These are phyloP conservation scores for Metschnikowia drakensbergensis DNA, from an alignment of 805 yeast genomes.

Conservation along the genomic window DNA sequence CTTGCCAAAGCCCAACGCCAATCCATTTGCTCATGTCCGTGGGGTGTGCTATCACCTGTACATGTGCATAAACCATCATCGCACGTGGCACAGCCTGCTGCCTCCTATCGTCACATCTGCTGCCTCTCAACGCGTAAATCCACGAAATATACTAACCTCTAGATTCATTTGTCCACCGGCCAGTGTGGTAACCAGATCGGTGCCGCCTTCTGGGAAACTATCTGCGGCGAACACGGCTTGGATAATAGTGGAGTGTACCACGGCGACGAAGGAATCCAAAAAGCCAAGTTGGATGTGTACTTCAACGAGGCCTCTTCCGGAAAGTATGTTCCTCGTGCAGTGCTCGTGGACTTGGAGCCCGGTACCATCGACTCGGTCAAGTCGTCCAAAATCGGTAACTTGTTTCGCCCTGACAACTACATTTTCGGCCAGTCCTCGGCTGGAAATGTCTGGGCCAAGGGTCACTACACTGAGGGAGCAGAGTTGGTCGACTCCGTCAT, in stretches of 20 bases:
- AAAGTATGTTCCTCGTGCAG: conserved; percentile 91
- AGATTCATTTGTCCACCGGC: conserved; percentile 95
- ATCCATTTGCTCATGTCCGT: too few relatives aligned
- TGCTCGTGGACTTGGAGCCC: conserved; percentile 89
- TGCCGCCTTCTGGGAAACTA: conserved; percentile 92
- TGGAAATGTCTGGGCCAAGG: conserved; percentile 96
- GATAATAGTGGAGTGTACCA: conserved; percentile 72
- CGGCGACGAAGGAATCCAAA: conserved; percentile 41
- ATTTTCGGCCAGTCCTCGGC: conserved; percentile 90
- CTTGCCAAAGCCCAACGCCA: too few relatives aligned
- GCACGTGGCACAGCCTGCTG: too few relatives aligned
- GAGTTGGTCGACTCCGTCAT: conserved; percentile 86
- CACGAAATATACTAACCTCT: conserved; percentile 16
- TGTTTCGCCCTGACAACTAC: conserved; percentile 89
- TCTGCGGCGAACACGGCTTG: conserved; percentile 83
- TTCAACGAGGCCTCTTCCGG: conserved; percentile 84
- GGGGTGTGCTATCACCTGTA: too few relatives aligned
- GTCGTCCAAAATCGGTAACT: conserved; percentile 73
- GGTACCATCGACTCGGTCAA: conserved; percentile 87
- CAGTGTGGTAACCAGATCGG: conserved; percentile 99
- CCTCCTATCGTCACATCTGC: not conserved
- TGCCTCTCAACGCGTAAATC: not conserved
- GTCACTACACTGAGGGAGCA: conserved; percentile 95
- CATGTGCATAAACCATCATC: too few relatives aligned
- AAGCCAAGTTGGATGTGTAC: conserved; percentile 68